Percentiles rank a stretch among this genome's conserved stretches.
Evolutionary conservation across 1,139 yeast species (phyloP).

Genomic region (Eremothecium gossypii): DNA sequence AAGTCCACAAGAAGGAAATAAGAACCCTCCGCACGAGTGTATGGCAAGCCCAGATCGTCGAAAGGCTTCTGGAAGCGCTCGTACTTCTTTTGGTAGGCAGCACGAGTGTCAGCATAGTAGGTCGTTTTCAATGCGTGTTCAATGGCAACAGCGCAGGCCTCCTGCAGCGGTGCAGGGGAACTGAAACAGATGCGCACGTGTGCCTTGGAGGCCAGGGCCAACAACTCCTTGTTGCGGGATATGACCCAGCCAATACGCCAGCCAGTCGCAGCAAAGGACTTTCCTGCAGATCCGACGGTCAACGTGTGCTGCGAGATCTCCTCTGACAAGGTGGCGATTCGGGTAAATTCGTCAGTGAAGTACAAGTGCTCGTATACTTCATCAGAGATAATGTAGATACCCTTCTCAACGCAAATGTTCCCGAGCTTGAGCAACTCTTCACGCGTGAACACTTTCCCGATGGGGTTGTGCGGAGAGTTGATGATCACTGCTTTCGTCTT

Average conservation of each 20-base stretch:
- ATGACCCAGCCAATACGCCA: slow-evolving; percentile 97
- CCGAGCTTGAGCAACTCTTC: slow-evolving; percentile 72
- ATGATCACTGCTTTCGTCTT: slow-evolving; percentile 79
- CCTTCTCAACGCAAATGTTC: slow-evolving; percentile 70
- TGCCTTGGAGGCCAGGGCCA: slow-evolving; percentile 77
- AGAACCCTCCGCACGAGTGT: slow-evolving; percentile 87
- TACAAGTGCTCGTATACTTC: slow-evolving; percentile 91
- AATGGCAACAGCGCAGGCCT: slow-evolving; percentile 77
- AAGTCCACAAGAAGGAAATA: slow-evolving; percentile 86
- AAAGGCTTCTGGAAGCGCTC: slow-evolving; percentile 63
- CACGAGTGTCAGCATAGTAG: slow-evolving; percentile 63
- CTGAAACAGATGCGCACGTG: slow-evolving; percentile 89
- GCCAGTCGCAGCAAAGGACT: slow-evolving; percentile 95
- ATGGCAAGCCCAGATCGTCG: slow-evolving; percentile 80
- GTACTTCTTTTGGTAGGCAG: slow-evolving; percentile 60
- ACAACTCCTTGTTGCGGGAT: slow-evolving; percentile 64
- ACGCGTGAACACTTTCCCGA: slow-evolving; percentile 77
- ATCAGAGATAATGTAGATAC: slow-evolving; percentile 74
- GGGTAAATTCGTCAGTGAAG: slow-evolving; percentile 57
- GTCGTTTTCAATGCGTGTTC: slow-evolving; percentile 47
- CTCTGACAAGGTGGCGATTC: slow-evolving; percentile 75
- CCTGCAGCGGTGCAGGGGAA: slow-evolving; percentile 89
- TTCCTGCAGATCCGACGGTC: slow-evolving; percentile 95
- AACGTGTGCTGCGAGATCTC: slow-evolving; percentile 72
- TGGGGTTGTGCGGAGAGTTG: slow-evolving; percentile 93